Conservation (phyloP, 2,329 filamentous ascomycete genomes). For the Exophiala phaeomuriformis region DNA sequence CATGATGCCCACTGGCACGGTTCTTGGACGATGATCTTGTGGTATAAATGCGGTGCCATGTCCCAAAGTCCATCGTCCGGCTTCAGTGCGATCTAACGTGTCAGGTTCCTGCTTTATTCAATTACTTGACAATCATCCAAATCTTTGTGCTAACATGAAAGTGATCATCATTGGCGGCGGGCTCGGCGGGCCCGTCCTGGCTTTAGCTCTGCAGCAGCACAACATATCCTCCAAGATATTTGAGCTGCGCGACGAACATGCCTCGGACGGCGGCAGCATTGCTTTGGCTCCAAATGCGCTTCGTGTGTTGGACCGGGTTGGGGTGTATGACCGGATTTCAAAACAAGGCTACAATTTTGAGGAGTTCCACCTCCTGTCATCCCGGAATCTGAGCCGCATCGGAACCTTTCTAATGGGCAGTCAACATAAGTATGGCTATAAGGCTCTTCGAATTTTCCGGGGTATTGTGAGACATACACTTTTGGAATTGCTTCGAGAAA, state of each 20-base stretch:
- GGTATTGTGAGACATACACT: constrained; percentile 16
- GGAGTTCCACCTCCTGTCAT: constrained; percentile 39
- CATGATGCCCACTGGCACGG: too few species aligned
- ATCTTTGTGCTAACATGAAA: constrained; percentile 7
- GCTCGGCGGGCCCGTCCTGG: constrained; percentile 39
- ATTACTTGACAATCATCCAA: neutral
- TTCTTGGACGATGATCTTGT: too few species aligned
- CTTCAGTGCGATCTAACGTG: too few species aligned
- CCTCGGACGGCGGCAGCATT: constrained; percentile 49
- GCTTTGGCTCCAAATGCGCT: constrained; percentile 56
- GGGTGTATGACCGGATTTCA: constrained; percentile 42
- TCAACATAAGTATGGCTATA: constrained; percentile 29
- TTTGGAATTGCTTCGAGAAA: constrained; percentile 9
- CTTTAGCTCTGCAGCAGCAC: constrained; percentile 47
- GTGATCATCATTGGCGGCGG: constrained; percentile 14
- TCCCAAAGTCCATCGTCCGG: too few species aligned
- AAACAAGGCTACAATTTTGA: constrained; percentile 46
- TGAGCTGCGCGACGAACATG: constrained; percentile 41
- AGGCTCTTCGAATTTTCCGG: constrained; percentile 20
- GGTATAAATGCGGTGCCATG: too few species aligned
- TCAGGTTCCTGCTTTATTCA: too few species aligned
- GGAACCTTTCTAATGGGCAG: constrained; percentile 28
- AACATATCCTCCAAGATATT: constrained; percentile 46
- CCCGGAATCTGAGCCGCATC: constrained; percentile 30
- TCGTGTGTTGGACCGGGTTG: constrained; percentile 45